phyloP scores from a whole-genome alignment of 2,329 filamentous ascomycete genomes.

The Sporothrix variecibatus region DNA sequence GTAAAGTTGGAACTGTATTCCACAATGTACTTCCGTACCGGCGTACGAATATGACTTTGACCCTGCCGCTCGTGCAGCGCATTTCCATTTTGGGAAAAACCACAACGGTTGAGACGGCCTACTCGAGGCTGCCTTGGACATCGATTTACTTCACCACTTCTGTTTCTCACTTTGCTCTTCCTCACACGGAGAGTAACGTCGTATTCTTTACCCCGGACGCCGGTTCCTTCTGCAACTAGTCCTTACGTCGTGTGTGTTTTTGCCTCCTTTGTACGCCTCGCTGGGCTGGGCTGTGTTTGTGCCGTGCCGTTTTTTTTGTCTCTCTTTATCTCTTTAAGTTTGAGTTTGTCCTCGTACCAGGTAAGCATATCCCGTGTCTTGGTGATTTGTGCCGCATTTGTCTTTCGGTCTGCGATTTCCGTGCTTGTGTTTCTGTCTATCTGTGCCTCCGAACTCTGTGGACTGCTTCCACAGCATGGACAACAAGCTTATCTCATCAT shows the following conservation, averaged over 20 bases:
- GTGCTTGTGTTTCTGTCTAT: neutral
- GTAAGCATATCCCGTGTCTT: neutral
- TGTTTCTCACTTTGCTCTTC: neutral
- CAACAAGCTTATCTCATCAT: constrained; percentile 6
- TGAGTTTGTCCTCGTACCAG: neutral
- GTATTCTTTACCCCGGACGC: constrained; percentile 2
- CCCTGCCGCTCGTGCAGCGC: neutral
- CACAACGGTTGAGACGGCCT: neutral
- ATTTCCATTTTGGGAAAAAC: neutral
- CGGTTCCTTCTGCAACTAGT: neutral
- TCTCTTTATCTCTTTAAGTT: neutral
- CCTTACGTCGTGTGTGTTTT: neutral
- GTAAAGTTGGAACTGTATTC: neutral
- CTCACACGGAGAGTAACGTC: neutral
- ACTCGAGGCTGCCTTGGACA: neutral
- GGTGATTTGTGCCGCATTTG: neutral
- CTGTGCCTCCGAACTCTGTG: neutral
- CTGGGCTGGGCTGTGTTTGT: neutral
- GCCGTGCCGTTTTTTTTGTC: neutral
- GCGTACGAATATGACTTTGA: neutral
- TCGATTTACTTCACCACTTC: neutral
- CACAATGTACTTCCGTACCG: neutral
- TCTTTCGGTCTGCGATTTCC: neutral
- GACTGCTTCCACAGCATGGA: neutral
- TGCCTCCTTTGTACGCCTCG: neutral